Percentiles rank a stretch among this genome's conserved stretches.
Evolutionary conservation across 305 asterid species (phyloP).

Genomic region (Solanum hybrid): DNA sequence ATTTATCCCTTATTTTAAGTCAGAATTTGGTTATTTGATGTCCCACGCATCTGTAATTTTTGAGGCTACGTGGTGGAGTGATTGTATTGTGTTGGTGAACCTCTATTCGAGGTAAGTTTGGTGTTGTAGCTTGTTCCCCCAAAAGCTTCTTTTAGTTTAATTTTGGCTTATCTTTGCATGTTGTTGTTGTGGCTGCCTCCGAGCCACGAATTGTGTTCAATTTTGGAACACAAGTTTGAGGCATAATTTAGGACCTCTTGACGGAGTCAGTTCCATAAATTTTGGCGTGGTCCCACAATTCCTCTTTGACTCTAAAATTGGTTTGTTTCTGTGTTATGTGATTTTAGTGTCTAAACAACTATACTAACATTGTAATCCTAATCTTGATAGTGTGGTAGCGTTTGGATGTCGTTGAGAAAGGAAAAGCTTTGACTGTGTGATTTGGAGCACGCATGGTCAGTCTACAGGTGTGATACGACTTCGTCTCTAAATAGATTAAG

Average conservation of each 20-base stretch:
- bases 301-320: neutral
- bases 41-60: neutral
- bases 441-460: neutral
- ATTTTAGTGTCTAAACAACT: neutral
- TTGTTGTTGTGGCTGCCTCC: neutral
- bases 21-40: neutral
- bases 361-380: neutral
- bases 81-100: neutral
- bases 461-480: neutral
- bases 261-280: neutral
- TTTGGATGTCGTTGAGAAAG: neutral
- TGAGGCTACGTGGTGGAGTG: neutral
- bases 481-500: no score
- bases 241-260: neutral
- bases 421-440: neutral
- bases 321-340: no score
- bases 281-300: neutral
- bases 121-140: neutral
- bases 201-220: neutral
- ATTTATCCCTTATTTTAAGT: neutral
- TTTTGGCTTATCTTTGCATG: neutral
- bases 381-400: neutral
- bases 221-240: neutral
- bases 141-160: neutral
- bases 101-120: neutral